phyloP scores from a whole-genome alignment of 306 rosid genomes.

The Cicer chorassanicum region DNA sequence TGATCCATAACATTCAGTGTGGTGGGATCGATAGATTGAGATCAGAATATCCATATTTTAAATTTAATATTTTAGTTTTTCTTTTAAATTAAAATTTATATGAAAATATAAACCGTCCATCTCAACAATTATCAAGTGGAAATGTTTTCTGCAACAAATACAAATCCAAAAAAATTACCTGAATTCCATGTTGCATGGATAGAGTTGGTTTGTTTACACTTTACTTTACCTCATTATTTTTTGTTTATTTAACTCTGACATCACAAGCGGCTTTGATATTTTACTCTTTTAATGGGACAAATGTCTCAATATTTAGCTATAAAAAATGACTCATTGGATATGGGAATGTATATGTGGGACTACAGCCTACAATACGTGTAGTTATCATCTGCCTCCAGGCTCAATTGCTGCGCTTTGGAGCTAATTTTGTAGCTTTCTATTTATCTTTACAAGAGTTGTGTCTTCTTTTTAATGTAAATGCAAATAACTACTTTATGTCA shows the following conservation, averaged over 20 bases:
- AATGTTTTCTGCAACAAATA: no score
- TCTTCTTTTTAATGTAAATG: background rate
- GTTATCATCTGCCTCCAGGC: background rate
- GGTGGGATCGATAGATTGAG: no score
- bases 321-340: conserved; percentile 11
- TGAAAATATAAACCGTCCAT: no score
- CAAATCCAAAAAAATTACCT: background rate
- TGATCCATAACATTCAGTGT: no score
- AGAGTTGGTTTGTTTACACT: background rate
- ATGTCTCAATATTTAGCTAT: conserved; percentile 10
- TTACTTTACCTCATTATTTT: background rate
- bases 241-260: background rate
- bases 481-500: background rate
- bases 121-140: no score
- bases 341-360: background rate
- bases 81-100: no score
- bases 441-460: conserved; percentile 3
- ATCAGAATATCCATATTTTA: no score
- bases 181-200: background rate
- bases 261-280: conserved; percentile 2
- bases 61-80: no score
- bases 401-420: background rate
- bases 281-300: conserved; percentile 27
- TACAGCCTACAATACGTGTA: background rate
- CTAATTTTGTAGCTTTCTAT: conserved; percentile 29